phyloP scores from a whole-genome alignment of 2,329 filamentous ascomycete genomes.

The Colletotrichum neosansevieriae region DNA sequence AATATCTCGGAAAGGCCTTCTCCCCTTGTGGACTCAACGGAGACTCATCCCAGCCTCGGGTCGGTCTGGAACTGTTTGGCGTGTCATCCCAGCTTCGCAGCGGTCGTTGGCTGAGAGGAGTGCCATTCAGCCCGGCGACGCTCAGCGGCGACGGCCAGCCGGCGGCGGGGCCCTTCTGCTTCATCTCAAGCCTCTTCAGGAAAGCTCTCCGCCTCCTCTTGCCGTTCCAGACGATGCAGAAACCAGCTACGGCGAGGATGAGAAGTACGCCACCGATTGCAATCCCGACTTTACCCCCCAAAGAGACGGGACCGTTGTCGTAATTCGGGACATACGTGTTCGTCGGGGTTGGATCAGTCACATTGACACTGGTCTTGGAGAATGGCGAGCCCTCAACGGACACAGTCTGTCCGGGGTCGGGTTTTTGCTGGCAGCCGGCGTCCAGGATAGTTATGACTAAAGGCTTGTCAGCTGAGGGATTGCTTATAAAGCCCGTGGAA shows the following conservation, averaged over 20 bases:
- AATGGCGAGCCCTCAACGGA: constrained; percentile 66
- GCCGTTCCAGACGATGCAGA: constrained; percentile 67
- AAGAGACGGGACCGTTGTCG: constrained; percentile 58
- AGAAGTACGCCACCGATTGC: constrained; percentile 63
- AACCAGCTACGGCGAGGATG: constrained; percentile 62
- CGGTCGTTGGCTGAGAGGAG: constrained; percentile 49
- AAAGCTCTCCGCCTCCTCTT: constrained; percentile 66
- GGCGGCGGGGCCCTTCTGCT: constrained; percentile 49
- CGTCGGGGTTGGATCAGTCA: constrained; percentile 61
- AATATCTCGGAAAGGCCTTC: constrained; percentile 59
- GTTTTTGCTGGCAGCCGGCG: constrained; percentile 67
- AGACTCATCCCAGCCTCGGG: constrained; percentile 64
- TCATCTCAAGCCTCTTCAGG: constrained; percentile 59
- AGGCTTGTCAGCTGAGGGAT: constrained; percentile 7
- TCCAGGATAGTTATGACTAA: constrained; percentile 63
- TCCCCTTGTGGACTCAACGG: constrained; percentile 59
- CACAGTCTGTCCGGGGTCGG: constrained; percentile 59
- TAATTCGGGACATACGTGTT: constrained; percentile 55
- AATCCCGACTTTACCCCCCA: constrained; percentile 70
- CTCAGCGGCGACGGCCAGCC: constrained; percentile 57
- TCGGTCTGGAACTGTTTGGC: constrained; percentile 65
- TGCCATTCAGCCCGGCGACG: constrained; percentile 41
- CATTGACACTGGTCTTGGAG: constrained; percentile 59
- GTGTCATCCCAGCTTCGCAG: constrained; percentile 64
- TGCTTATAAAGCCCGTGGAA: constrained; percentile 16